Evolutionary conservation across 2,329 filamentous ascomycete genomes (phyloP), one percentile per base, ranked within the genome.

Genomic region (Verticillium isaacii): DNA sequence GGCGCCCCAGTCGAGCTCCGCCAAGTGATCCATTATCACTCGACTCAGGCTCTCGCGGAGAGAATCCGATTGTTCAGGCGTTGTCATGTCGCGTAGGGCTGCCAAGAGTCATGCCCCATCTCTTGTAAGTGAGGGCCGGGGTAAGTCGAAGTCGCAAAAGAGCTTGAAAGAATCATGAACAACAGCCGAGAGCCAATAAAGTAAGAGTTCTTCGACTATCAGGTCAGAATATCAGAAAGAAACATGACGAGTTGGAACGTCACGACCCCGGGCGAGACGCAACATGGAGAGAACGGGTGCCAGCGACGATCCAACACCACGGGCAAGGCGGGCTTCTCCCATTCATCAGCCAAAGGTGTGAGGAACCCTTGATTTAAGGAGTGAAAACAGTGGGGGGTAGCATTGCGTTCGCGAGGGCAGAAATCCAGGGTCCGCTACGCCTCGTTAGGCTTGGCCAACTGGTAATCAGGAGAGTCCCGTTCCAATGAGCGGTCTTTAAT

Each of bases 21-120:
- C 62, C 55, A 65, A 60, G 41, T 65, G 64, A 17, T 65, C 64
- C 39, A 65, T 55, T 57, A 65, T 65, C 15, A 65, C 62, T 59
- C 62, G 64, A 45, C 62, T 62, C 3, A 65, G 62, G 29, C 57
- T 58, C 59, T 65, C 62, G 36, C 64, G 56, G 23, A 65, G 45
- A 39, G 60, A 61, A 37, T 65, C 62, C 60, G 62, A 59, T 55
- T 65, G 64, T 52, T 65, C 60, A 45, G 63, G 62, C 19, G 64
- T 64, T 32, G 64, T 57, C 64, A 65, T 65, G 60, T 52, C 45
- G 45, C 45, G 45, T 52, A 52, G 19, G 19, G 45, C 45, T 52
- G 45, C 45, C 45, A 52, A 52, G 45, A 52, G 45, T 52, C 45
- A 52, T 52, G 45, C 45, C 45, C 45, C 45, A 52, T 52, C 45